A percentile compares a stretch with the other conserved stretches of the same genome.
These are phyloP conservation scores for Avicennia marina DNA, from an alignment of 257 asterid species.

Conservation along the genomic window DNA sequence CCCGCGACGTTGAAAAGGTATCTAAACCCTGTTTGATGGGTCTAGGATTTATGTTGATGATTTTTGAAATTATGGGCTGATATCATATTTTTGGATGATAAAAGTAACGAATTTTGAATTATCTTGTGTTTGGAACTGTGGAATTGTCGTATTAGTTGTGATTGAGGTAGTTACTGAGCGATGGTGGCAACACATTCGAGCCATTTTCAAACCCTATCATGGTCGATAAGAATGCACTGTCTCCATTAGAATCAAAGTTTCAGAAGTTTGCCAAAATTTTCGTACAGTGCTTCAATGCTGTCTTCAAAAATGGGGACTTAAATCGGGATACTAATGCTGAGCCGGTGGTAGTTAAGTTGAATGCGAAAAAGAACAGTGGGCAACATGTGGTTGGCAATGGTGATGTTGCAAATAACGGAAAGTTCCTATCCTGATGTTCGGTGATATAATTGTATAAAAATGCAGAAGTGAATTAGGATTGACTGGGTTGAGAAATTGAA, in stretches of 20 bases:
- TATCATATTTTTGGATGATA: not conserved
- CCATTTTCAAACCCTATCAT: constrained; percentile 76
- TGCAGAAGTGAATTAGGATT: constrained; percentile 36
- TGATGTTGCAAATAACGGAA: constrained; percentile 44
- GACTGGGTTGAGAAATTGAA: too few relatives aligned
- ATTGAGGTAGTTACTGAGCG: constrained; percentile 46
- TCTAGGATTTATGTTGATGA: not conserved
- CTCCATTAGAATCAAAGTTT: constrained; percentile 68
- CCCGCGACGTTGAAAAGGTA: not conserved
- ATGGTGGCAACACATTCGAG: constrained; percentile 82
- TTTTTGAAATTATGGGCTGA: not conserved
- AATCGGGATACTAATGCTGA: constrained; percentile 26
- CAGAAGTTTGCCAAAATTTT: constrained; percentile 69
- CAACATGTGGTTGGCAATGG: constrained; percentile 18
- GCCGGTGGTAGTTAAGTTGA: constrained; percentile 29
- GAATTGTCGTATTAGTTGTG: constrained; percentile 38
- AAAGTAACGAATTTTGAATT: constrained; percentile 14
- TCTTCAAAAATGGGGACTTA: constrained; percentile 29
- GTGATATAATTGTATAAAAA: constrained; percentile 52
- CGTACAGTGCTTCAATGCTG: constrained; percentile 73
- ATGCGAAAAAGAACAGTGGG: constrained; percentile 30
- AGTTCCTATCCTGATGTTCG: constrained; percentile 50
- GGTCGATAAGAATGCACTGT: constrained; percentile 61
- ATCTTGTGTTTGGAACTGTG: constrained; percentile 12
- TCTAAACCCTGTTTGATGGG: not conserved